Evolutionary conservation across 441 rosid genomes (phyloP), one percentile per base, ranked within the genome.

Genomic region (Adansonia rubrostipa): DNA sequence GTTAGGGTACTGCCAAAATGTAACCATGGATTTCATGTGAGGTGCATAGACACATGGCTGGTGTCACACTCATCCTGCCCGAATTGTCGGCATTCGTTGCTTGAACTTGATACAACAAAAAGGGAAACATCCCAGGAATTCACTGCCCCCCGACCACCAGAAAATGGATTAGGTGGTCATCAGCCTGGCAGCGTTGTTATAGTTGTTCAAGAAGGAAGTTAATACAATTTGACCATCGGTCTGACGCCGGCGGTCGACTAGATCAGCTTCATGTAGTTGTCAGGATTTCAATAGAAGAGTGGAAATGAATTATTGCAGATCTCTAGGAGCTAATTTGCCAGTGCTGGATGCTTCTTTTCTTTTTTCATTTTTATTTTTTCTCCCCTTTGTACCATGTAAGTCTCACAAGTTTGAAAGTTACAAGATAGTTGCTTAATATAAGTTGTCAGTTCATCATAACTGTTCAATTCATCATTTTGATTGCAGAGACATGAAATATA

Each of bases 1-100:
- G 88, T 94, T 56, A 81, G 97, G 70, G 89, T 92, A 33, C 76
- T 92, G 82, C 95, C 97, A 0, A 89, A 81, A 77, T 94, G 98
- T 75, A 83, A 79, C 80, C 98, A 94, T 77, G 93, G 97, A 36
- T 92, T 94, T 33, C 98, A 94, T 76, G 93, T 94, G 19, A 81
- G 81, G 72, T 92, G 98, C 75, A 88, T 94, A 28, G 98, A 94
- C 71, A 86, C 87, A 6, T 94, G 98, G 98, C 81, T 94, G 84
- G 68, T 84, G 20, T 89, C 90, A 4, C 96, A 87, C 80, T 92
- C 95, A 1, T 92, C 97, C 1, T 93, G 97, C 64, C 96, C 97
- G 1, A 93, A 86, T 73, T 93, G 95, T 42, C 82, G 97, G 53
- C 90, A 84, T 65, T 64, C 64, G n/a, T 54, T 72, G n/a, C 64